A percentile compares a stretch with the other conserved stretches of the same genome.
phyloP scores from a whole-genome alignment of 192 early-diverging fungal genomes.

The Umbelopsis isabellina region DNA sequence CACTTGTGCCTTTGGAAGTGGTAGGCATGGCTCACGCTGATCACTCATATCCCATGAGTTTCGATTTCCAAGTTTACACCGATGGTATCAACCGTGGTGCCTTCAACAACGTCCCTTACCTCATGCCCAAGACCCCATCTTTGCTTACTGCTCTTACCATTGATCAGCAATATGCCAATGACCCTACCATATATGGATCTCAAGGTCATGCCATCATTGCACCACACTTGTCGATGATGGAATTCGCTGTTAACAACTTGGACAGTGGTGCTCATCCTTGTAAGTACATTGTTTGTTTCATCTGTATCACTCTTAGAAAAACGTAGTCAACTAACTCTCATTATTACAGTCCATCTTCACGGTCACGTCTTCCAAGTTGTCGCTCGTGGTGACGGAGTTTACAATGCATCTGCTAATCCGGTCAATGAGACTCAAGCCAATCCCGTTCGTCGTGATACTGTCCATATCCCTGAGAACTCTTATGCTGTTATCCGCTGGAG shows the following conservation, averaged over 20 bases:
- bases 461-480: slow-evolving; percentile 68
- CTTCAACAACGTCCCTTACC: slow-evolving; percentile 78
- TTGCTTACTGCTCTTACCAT: slow-evolving; percentile 68
- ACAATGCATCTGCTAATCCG: slow-evolving; percentile 47
- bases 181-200: slow-evolving; percentile 62
- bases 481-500: slow-evolving; percentile 74
- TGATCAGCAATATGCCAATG: slow-evolving; percentile 46
- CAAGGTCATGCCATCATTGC: slow-evolving; percentile 65
- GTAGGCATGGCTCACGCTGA: slow-evolving; percentile 49
- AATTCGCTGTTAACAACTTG: slow-evolving; percentile 76
- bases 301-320: no score
- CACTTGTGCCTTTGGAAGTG: slow-evolving; percentile 53
- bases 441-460: slow-evolving; percentile 77
- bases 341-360: slow-evolving; percentile 77
- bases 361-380: slow-evolving; percentile 84
- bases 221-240: slow-evolving; percentile 64
- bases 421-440: slow-evolving; percentile 46
- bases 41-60: slow-evolving; percentile 55
- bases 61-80: slow-evolving; percentile 63
- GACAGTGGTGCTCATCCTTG: slow-evolving; percentile 70
- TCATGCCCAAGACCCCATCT: slow-evolving; percentile 64
- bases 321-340: no score
- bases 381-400: slow-evolving; percentile 59
- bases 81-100: slow-evolving; percentile 81
- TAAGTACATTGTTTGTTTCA: no score